Evolutionary conservation across 1,139 yeast species (phyloP).

Genomic region (Diutina pseudorugosa): DNA sequence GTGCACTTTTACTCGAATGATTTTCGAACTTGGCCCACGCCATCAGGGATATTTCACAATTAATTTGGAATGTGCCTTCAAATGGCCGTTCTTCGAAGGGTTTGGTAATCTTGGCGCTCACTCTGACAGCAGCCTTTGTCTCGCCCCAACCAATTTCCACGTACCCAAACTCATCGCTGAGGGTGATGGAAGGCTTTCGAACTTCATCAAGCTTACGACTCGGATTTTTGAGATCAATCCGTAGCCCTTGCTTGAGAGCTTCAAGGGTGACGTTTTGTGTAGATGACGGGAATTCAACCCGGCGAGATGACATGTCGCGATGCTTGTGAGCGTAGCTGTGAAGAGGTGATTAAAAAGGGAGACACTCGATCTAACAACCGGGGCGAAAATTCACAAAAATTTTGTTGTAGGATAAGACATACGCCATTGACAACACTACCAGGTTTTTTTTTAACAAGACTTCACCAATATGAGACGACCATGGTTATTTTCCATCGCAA

Average conservation of each 20-base stretch:
- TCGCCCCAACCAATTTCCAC: slow-evolving; percentile 77
- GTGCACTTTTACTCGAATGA: slow-evolving; percentile 44
- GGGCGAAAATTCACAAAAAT: no score
- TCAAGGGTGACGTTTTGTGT: slow-evolving; percentile 42
- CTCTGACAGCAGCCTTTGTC: slow-evolving; percentile 52
- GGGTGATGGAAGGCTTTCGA: slow-evolving; percentile 48
- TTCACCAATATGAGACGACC: no score
- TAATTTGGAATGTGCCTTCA: slow-evolving; percentile 78
- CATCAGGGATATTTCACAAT: slow-evolving; percentile 83
- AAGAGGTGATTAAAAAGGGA: not conserved
- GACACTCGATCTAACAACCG: not conserved
- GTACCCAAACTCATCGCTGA: slow-evolving; percentile 70
- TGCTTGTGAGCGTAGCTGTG: not conserved
- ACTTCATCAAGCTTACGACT: slow-evolving; percentile 49
- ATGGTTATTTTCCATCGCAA: no score
- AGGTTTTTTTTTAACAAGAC: no score
- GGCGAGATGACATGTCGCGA: slow-evolving; percentile 1
- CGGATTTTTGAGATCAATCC: slow-evolving; percentile 39
- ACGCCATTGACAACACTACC: no score
- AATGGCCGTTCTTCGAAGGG: slow-evolving; percentile 91
- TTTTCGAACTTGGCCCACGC: slow-evolving; percentile 78
- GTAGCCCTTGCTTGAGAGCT: slow-evolving; percentile 46
- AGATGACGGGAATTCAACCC: not conserved
- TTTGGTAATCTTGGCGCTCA: slow-evolving; percentile 65
- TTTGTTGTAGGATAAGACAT: no score